These are phyloP conservation scores for Castanopsis chinensis DNA, from an alignment of 306 rosid species.

Conservation along the genomic window DNA sequence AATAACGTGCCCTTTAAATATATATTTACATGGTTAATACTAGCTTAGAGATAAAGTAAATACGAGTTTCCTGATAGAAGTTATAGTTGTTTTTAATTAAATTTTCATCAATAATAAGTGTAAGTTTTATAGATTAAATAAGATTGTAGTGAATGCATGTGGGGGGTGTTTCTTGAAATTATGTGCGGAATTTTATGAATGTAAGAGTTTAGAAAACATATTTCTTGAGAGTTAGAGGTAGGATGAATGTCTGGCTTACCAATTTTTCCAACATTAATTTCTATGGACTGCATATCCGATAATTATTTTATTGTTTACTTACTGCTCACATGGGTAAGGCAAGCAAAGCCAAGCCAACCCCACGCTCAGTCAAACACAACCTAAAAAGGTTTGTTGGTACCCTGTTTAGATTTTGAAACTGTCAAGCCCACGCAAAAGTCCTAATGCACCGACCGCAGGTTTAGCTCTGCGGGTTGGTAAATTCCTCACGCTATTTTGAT, in stretches of 20 bases:
- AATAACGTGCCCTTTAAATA: not conserved
- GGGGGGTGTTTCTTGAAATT: too few species aligned
- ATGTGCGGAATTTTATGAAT: too few species aligned
- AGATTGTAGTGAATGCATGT: too few species aligned
- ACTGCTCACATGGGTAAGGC: conserved; percentile 9
- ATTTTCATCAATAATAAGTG: too few species aligned
- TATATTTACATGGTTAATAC: not conserved
- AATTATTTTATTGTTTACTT: too few species aligned
- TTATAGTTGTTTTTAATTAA: too few species aligned
- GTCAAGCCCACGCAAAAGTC: not conserved
- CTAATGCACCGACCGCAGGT: conserved; percentile 13
- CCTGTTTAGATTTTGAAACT: conserved; percentile 8
- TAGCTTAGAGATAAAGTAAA: not conserved
- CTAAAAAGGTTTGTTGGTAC: not conserved
- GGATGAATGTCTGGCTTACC: too few species aligned
- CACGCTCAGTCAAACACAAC: not conserved
- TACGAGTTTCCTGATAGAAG: not conserved
- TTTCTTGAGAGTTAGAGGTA: too few species aligned
- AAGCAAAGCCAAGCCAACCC: not conserved
- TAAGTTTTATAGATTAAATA: too few species aligned
- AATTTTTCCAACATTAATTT: too few species aligned
- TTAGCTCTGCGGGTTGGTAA: not conserved
- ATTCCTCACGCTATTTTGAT: conserved; percentile 2
- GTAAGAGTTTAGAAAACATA: too few species aligned
- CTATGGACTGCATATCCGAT: too few species aligned